Base-by-base conservation (phyloP, 352 stramenopile species). In the Peronospora tabacina region DNA sequence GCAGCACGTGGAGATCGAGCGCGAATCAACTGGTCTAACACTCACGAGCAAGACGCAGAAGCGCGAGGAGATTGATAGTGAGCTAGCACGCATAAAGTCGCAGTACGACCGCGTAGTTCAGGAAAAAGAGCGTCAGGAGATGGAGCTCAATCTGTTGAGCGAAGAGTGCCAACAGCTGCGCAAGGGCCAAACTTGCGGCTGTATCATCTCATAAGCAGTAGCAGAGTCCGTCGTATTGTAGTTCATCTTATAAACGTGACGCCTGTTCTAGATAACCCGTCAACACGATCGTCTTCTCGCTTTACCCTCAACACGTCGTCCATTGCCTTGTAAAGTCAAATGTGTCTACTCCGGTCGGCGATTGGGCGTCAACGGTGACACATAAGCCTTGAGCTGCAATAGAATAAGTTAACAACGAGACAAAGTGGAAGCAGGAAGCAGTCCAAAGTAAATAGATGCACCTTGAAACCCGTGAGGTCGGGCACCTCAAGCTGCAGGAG, bases 401-500 rank as follows among this genome's bases (percentile, higher is more conserved):
- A 26, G 4, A 26, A 5, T 7, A 5, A 32, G 20, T 24, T 33
- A 45, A 8, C 12, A 16, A 36, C 13, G 3, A 36, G 12, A 6
- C 7, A 7, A 7, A 15, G 16, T 36, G 2, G 4, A 16, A 36
- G 11, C 5, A 32, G 10, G 3, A 9, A 32, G 30, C 30, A 36
- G 29, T 28, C 10, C 45, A 13, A 54, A 7, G 46, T 2, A 10
- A 17, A 35, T 6, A 13, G 2, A 40, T 64, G 55, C 44, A 90
- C 76, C 67, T 90, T 94, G 59, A 97, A 98, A 37, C 81, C 89
- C 44, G 76, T 89, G 61, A 98, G 78, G 75, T 98, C 90, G 5
- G 91, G 91, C 60, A 97, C 87, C 51, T 97, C 74, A 44, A 98
- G 75, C 68, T 95, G 63, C 46, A 98, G 70, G 53, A 95, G 75